These are phyloP conservation scores for Rhypophila decipiens DNA, from an alignment of 495 filamentous ascomycete genomes.

Conservation along the genomic window DNA sequence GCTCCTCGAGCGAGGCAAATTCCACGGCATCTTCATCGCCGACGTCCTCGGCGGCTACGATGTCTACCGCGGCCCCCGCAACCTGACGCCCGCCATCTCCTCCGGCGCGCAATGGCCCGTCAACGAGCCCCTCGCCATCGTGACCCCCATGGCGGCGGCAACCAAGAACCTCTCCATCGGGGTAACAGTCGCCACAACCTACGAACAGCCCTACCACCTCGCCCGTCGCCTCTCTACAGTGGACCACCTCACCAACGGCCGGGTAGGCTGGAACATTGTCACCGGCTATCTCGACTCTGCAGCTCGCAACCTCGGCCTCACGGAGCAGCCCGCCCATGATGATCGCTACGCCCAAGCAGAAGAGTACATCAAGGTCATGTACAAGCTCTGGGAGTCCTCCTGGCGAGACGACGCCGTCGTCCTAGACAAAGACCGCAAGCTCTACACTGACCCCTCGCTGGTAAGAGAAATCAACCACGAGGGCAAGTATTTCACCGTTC, in stretches of 20 bases:
- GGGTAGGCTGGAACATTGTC: constrained; percentile 61
- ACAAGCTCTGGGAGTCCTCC: constrained; percentile 49
- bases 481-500: constrained; percentile 40
- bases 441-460: constrained; percentile 42
- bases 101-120: constrained; percentile 24
- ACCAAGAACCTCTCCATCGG: constrained; percentile 47
- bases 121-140: constrained; percentile 39
- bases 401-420: constrained; percentile 49
- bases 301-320: constrained; percentile 45
- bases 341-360: constrained; percentile 54
- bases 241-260: constrained; percentile 53
- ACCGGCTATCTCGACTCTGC: constrained; percentile 49
- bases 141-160: constrained; percentile 45
- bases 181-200: constrained; percentile 49
- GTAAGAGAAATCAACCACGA: constrained; percentile 45
- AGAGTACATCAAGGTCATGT: constrained; percentile 53
- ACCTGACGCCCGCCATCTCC: constrained; percentile 51
- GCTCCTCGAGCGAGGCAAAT: constrained; percentile 52
- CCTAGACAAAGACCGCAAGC: constrained; percentile 39
- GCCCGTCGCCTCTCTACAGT: constrained; percentile 53
- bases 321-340: constrained; percentile 50
- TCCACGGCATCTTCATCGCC: constrained; percentile 59
- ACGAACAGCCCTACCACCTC: constrained; percentile 49
- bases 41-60: constrained; percentile 53
- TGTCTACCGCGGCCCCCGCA: constrained; percentile 52